These are phyloP conservation scores for Spiromastix sp. DNA, from an alignment of 2,329 filamentous ascomycete species.

Conservation along the genomic window DNA sequence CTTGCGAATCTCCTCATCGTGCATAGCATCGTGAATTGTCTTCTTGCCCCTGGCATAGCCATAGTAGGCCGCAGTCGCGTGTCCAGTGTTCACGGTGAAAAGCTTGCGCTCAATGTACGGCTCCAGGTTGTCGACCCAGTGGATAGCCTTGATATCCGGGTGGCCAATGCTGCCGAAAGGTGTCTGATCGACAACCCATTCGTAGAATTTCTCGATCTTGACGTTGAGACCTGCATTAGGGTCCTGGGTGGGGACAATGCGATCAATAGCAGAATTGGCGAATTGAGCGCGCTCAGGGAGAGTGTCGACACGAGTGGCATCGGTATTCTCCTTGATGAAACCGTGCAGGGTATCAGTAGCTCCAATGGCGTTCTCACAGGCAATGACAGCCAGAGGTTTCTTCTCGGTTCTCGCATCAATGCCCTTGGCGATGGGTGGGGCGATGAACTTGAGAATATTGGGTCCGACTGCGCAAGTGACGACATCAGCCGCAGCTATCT, in stretches of 20 bases:
- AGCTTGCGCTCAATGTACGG: conserved; percentile 99
- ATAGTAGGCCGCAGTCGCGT: conserved; percentile 93
- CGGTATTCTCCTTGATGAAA: conserved; percentile 71
- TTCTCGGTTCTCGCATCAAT: conserved; percentile 60
- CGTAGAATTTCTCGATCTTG: conserved; percentile 95
- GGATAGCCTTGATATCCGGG: conserved; percentile 74
- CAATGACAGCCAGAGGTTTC: conserved; percentile 78
- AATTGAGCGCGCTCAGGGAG: conserved; percentile 71
- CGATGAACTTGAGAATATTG: conserved; percentile 92
- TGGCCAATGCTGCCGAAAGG: conserved; percentile 64
- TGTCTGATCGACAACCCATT: conserved; percentile 89
- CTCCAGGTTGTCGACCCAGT: conserved; percentile 83
- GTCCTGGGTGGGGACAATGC: conserved; percentile 89
- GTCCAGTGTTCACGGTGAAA: conserved; percentile 97
- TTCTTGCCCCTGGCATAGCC: conserved; percentile 77
- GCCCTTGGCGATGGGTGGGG: conserved; percentile 88
- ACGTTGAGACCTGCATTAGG: conserved; percentile 73
- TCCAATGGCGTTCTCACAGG: conserved; percentile 95
- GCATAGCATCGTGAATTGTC: conserved; percentile 81
- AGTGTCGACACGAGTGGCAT: conserved; percentile 53
- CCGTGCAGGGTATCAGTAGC: conserved; percentile 80
- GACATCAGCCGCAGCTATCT: conserved; percentile 77
- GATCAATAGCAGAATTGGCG: conserved; percentile 96
- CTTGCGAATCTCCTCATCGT: conserved; percentile 66
- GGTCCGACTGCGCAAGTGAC: conserved; percentile 97